Conservation (phyloP, 164 flowering plant genomes). For the Buxus sempervirens region DNA sequence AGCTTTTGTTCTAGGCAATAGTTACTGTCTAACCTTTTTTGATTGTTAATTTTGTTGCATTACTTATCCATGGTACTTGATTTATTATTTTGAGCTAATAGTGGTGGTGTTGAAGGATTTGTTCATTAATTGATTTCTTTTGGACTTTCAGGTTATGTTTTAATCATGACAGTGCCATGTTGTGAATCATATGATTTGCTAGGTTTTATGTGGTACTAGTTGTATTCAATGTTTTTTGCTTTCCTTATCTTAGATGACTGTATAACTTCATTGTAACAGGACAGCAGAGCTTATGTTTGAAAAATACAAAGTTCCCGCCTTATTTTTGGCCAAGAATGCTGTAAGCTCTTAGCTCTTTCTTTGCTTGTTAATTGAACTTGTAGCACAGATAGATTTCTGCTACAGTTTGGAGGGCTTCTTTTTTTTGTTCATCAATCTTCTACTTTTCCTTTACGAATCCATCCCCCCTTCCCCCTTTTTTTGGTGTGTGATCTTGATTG, state of each 20-base stretch:
- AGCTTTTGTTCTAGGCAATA: too few species aligned
- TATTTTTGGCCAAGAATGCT: conserved; percentile 96
- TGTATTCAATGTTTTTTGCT: background rate
- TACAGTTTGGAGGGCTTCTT: background rate
- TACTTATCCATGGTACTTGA: too few species aligned
- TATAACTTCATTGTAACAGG: conserved; percentile 37
- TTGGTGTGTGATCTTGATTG: background rate
- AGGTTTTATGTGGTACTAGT: background rate
- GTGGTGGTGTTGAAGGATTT: too few species aligned
- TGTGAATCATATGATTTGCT: background rate
- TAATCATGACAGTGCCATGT: too few species aligned
- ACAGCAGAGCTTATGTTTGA: conserved; percentile 97
- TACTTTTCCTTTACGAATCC: background rate
- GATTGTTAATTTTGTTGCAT: too few species aligned
- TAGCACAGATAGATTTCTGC: background rate
- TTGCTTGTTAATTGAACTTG: background rate
- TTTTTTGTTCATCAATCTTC: background rate
- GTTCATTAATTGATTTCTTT: too few species aligned
- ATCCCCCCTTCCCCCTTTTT: too few species aligned
- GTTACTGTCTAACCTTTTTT: too few species aligned
- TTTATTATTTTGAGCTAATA: too few species aligned
- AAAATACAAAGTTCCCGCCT: conserved; percentile 91
- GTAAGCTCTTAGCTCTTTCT: conserved; percentile 40
- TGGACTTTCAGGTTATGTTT: too few species aligned
- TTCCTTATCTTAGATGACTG: background rate